Percentiles rank a stretch among this genome's conserved stretches.
These are phyloP conservation scores for Ceratocystis diversiconidia DNA, from an alignment of 2,329 filamentous ascomycete genomes.

Conservation along the genomic window DNA sequence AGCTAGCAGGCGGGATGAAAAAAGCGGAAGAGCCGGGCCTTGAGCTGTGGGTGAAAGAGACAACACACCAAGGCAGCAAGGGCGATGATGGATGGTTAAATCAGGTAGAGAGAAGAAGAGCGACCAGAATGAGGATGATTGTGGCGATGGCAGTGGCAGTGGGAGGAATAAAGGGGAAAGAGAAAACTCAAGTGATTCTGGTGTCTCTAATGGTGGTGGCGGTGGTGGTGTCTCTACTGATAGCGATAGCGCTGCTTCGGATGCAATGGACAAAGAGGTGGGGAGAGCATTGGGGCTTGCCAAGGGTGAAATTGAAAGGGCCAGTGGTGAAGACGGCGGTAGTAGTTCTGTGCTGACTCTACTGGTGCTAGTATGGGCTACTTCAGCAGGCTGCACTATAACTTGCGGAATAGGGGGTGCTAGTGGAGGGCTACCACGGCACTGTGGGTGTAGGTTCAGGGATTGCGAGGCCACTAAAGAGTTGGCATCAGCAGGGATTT, in stretches of 20 bases:
- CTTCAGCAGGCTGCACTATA: constrained; percentile 1
- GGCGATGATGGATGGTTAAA: not conserved
- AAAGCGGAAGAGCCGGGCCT: constrained; percentile 16
- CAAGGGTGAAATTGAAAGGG: not conserved
- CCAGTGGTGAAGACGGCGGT: not conserved
- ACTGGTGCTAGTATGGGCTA: not conserved
- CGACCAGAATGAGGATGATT: constrained; percentile 7
- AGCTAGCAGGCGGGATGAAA: constrained; percentile 10
- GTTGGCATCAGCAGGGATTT: not conserved
- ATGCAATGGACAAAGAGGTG: constrained; percentile 1
- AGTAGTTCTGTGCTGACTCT: too few relatives aligned
- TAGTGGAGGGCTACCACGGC: not conserved
- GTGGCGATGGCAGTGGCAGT: constrained; percentile 23
- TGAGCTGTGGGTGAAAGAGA: not conserved
- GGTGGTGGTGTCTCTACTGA: constrained; percentile 18
- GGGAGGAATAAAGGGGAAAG: constrained; percentile 22
- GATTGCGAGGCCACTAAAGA: not conserved
- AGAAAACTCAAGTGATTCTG: constrained; percentile 17
- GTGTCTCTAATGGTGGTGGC: constrained; percentile 19
- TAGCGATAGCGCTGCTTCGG: not conserved
- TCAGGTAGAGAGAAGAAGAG: constrained; percentile 12
- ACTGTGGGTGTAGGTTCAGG: not conserved
- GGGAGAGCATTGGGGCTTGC: not conserved
- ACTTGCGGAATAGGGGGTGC: not conserved
- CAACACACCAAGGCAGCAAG: constrained; percentile 10